Conservation (phyloP, 768 basidiomycete genomes). For the Xerocomus potaroensis region DNA sequence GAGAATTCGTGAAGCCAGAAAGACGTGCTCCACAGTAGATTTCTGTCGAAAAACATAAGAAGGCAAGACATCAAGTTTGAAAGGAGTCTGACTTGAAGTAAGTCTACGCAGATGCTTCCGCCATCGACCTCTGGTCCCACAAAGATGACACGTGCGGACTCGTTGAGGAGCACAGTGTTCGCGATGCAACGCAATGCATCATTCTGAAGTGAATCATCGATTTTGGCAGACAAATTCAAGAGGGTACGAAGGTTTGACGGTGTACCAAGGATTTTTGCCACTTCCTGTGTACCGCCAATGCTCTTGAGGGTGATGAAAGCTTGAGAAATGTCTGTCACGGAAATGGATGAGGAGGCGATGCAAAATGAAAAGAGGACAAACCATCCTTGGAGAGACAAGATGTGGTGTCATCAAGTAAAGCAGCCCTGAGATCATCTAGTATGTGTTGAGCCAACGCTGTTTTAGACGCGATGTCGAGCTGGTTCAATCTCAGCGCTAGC, state of each 20-base stretch:
- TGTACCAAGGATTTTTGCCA: constrained; percentile 57
- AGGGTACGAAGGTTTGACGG: constrained; percentile 54
- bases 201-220: constrained; percentile 55
- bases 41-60: constrained; percentile 41
- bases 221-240: constrained; percentile 44
- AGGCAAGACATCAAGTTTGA: constrained; percentile 12
- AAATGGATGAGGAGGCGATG: constrained; percentile 1
- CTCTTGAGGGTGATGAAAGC: constrained; percentile 72
- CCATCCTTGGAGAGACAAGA: constrained; percentile 54
- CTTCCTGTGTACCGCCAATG: constrained; percentile 65
- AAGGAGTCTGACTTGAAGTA: constrained; percentile 50
- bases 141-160: constrained; percentile 55
- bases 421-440: constrained; percentile 52
- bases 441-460: constrained; percentile 53
- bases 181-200: constrained; percentile 77
- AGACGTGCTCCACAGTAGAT: constrained; percentile 61
- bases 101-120: constrained; percentile 48
- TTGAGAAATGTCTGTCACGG: constrained; percentile 52
- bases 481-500: constrained; percentile 13
- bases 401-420: constrained; percentile 35
- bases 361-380: constrained; percentile 25
- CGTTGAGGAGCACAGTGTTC: constrained; percentile 71
- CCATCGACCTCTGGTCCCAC: constrained; percentile 58
- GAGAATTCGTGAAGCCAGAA: constrained; percentile 71
- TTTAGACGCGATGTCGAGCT: constrained; percentile 41